Base-by-base conservation (phyloP, 768 basidiomycete genomes). In the Clitopilus hobsonii region DNA sequence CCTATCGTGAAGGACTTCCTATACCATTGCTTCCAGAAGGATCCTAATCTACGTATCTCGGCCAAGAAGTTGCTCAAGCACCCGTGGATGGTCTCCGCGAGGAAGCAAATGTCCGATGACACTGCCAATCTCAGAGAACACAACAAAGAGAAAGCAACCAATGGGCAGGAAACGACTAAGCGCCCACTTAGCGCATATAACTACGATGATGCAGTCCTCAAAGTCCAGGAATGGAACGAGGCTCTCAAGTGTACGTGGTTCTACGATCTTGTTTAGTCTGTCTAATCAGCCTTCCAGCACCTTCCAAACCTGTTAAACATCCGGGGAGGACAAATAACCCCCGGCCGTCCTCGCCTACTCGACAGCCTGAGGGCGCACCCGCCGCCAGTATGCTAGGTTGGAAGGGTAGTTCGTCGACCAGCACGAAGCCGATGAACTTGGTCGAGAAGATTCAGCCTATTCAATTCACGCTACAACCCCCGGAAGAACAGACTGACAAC, bases 221-320 rank as follows among this genome's bases (percentile, higher is more conserved):
- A 91, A 67, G 96, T 99, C 23, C 96, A 98, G 69, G 93, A 98
- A 69, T 99, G 96, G 95, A 99, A 99, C 63, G 92, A 98, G 68
- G 96, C 95, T 0, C 74, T 98, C 55, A 94, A 91, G 71, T 94
- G 92, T 94, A 67, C 51, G 70, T 70, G 10, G 41, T 52, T 14
- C 51, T 16, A 30, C 29, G 49, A 59, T 53, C 54, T 59, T 47
- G 55, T 53, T 28, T 38, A n/a, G n/a, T 50, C 55, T 61, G 13
- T 32, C 23, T 54, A 14, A 55, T 56, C 59, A 51, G 14, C 47
- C 25, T 28, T 53, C 28, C 53, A 91, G 89, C 89, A 20, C 89
- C 89, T 27, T 82, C 87, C 14, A 78, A 87, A 28, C 82, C 86
- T 8, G 81, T 85, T n/a, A 89, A 90, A 63, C 82, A 86, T 60